Conservation (phyloP, 1,139 yeast genomes). For the Debaryomyces coudertii region DNA sequence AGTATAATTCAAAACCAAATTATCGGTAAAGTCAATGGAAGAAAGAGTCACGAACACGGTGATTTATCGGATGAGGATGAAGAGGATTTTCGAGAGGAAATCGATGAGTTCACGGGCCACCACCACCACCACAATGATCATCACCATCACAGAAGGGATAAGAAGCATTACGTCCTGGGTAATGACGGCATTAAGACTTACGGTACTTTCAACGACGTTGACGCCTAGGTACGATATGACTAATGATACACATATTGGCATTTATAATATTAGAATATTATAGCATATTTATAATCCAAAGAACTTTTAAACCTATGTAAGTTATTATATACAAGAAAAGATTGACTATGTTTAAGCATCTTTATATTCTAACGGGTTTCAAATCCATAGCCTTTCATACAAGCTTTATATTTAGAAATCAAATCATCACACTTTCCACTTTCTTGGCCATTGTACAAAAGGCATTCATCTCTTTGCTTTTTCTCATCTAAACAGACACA, state of each 20-base stretch:
- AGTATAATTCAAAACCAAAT: conserved; percentile 70
- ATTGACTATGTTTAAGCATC: background rate
- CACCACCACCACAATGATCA: conserved; percentile 2
- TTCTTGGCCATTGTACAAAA: conserved; percentile 80
- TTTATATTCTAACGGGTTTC: conserved; percentile 23
- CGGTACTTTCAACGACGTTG: conserved; percentile 13
- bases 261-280: conserved; percentile 1
- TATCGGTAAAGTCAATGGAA: conserved; percentile 28
- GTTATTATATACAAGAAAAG: conserved; percentile 4
- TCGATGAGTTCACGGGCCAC: conserved; percentile 7
- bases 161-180: background rate
- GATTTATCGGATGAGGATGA: conserved; percentile 10
- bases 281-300: conserved; percentile 2
- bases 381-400: conserved; percentile 94
- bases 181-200: conserved; percentile 7
- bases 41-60: conserved; percentile 19
- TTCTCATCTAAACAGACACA: conserved; percentile 93
- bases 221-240: background rate
- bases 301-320: background rate
- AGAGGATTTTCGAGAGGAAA: conserved; percentile 10
- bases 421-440: conserved; percentile 78
- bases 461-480: conserved; percentile 82
- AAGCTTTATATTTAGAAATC: conserved; percentile 70
- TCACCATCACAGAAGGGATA: background rate
- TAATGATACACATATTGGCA: conserved; percentile 1